Base-by-base conservation (phyloP, 495 filamentous ascomycete genomes). In the Poronia punctata region DNA sequence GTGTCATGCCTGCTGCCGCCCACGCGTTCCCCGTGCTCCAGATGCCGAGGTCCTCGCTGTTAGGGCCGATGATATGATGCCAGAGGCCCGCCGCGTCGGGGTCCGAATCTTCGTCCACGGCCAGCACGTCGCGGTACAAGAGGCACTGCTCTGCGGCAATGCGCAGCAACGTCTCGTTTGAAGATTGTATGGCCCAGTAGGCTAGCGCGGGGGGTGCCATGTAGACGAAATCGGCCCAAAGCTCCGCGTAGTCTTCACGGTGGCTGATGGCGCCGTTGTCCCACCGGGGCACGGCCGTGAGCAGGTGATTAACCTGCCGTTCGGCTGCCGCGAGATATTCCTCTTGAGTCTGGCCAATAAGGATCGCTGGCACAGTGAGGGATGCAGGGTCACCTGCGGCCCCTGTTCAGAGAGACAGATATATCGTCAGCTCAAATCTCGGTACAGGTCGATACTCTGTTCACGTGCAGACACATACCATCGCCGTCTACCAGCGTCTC, bases 21-120 rank as follows among this genome's bases (percentile, higher is more conserved):
- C 72, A 76, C 18, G 43, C 72, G 38, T 73, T 74, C 8, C 72
- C 66, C 8, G 70, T 73, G 43, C 65, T 70, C 72, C 72, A 76
- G 3, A 63, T 49, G 6, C 62, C 69, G 12, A 52, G 36, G 49
- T 76, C 70, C 12, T 58, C 47, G 36, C 49, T 59, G 23, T 66
- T 48, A 3, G 64, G 64, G 5, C 68, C 70, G 28, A 66, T 50
- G 45, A 76, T 72, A 42, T 76, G 72, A 16, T 59, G 57, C 70
- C 71, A 76, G 26, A 62, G 50, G 10, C 51, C 51, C 10, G 35
- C 47, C 3, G 47, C 47, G 19, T 38, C 38, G 8, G 64, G 57
- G 8, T 41, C 39, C n/a, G n/a, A n/a, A 15, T 32, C 33, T 6
- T 47, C 7, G 14, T 56, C 46, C 4, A 40, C 40, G 8, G 50